Conservation (phyloP, 75 land plant genomes). For the Larix kaempferi region DNA sequence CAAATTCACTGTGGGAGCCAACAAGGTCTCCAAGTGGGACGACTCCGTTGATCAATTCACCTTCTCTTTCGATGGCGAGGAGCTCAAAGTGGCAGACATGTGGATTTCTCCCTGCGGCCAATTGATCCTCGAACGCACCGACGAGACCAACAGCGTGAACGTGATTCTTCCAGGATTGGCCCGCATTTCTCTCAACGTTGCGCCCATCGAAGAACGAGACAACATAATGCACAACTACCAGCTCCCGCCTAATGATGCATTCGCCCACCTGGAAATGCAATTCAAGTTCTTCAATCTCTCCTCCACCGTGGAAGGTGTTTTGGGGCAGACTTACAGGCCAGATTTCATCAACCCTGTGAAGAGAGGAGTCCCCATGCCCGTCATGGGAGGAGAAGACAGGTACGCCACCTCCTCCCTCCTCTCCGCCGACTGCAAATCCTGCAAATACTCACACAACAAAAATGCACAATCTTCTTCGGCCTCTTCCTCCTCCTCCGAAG, state of each 20-base stretch:
- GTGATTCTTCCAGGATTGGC: constrained; percentile 33
- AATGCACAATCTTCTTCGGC: no score
- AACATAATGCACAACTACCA: constrained; percentile 53
- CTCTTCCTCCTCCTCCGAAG: neutral
- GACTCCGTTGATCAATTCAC: constrained; percentile 32
- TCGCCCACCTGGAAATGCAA: constrained; percentile 73
- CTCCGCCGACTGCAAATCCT: constrained; percentile 19
- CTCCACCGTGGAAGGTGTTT: constrained; percentile 41
- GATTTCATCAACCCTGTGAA: constrained; percentile 41
- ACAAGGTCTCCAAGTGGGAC: constrained; percentile 28
- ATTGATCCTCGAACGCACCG: constrained; percentile 48
- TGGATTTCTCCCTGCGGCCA: constrained; percentile 23
- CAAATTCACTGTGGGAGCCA: constrained; percentile 18
- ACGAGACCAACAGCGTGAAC: constrained; percentile 39
- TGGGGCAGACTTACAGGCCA: constrained; percentile 50
- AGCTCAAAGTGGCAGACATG: constrained; percentile 22
- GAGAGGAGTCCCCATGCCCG: constrained; percentile 48
- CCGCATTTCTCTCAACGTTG: constrained; percentile 36
- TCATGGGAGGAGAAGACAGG: constrained; percentile 49
- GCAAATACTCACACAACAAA: neutral
- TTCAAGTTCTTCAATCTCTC: constrained; percentile 47
- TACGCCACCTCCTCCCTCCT: constrained; percentile 26
- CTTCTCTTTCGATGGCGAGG: constrained; percentile 40
- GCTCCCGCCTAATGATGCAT: constrained; percentile 46
- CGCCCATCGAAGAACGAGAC: constrained; percentile 47